Evolutionary conservation across 768 basidiomycete species (phyloP).

Genomic region (Naematelia aurantialba): DNA sequence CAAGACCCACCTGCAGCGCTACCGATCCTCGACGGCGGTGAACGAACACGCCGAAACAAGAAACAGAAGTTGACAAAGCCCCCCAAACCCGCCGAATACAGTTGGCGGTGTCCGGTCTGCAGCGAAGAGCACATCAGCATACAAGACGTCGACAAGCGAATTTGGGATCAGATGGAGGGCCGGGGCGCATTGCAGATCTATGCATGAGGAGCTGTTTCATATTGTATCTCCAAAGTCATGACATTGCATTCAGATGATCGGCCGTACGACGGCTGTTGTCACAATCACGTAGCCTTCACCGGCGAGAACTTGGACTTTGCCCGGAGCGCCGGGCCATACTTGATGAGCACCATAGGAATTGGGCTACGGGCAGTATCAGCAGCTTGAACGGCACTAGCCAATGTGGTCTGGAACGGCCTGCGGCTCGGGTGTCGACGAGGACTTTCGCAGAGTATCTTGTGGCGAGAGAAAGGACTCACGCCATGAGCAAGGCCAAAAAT

Average conservation of each 20-base stretch:
- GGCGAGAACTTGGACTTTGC: conserved; percentile 40
- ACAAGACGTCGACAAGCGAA: conserved; percentile 22
- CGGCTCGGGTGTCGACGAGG: neutral
- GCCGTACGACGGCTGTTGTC: neutral
- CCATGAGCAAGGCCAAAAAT: conserved; percentile 45
- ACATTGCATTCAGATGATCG: neutral
- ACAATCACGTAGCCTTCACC: conserved; percentile 13
- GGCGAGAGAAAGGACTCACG: conserved; percentile 15
- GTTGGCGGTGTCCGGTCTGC: conserved; percentile 44
- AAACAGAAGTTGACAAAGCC: conserved; percentile 9
- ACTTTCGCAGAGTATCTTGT: neutral
- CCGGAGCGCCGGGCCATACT: conserved; percentile 40
- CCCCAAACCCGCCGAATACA: conserved; percentile 19
- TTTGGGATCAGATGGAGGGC: conserved; percentile 22
- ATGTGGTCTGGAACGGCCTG: no score
- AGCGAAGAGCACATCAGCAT: conserved; percentile 29
- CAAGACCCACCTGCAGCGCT: conserved; percentile 12
- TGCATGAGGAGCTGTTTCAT: conserved; percentile 9
- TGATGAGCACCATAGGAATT: conserved; percentile 44
- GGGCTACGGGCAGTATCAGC: no score
- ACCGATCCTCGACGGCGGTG: conserved; percentile 8
- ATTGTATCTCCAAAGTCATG: neutral
- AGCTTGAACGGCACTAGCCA: neutral
- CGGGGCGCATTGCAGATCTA: conserved; percentile 33
- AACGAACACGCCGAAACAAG: conserved; percentile 6